Base-by-base conservation (phyloP, 2,329 filamentous ascomycete species). In the Biscogniauxia sp. region DNA sequence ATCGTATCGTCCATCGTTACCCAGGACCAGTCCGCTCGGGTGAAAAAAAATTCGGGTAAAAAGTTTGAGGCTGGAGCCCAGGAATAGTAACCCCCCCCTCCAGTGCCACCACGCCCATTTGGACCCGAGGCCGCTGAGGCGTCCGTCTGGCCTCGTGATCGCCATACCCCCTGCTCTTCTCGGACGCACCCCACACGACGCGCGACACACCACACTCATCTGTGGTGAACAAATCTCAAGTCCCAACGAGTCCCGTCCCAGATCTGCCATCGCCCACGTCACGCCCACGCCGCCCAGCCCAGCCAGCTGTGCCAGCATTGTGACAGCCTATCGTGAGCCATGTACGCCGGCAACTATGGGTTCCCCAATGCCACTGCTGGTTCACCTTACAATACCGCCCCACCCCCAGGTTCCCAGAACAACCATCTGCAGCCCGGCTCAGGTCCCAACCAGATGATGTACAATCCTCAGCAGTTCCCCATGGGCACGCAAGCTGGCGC, bases 291-390 rank as follows among this genome's bases (percentile, higher is more conserved):
- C 54, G 69, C 68, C 68, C 66, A 70, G 68, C 70, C 68, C 70
- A 69, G 69, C 66, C 69, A 67, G 69, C 69, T 72, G 69, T 67
- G 66, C 63, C 65, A 66, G 67, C 65, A 64, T 64, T 57, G 67
- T 70, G 62, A 65, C 64, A 68, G 68, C 68, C 68, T 69, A 70
- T 70, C 66, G 68, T 67, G 68, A 76, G 76, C 75, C 77, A 85
- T 85, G 83, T 85, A 85, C 75, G 77, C 78, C 71, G 75, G 78
- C 72, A 80, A 80, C 70, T 85, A 84, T 76, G 81, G 80, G 71
- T 84, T 82, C 74, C 77, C 79, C 74, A 81, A 80, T 75, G 79
- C 80, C 64, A 63, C 69, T 74, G 78, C 75, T 68, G 79, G 79
- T 70, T 80, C 80, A 70, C 78, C 78, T 72, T 84, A 79, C 78